Evolutionary conservation across 139 green algal species (phyloP), one percentile per base, ranked within the genome.

Genomic region (Astrephomene gubernaculifera): DNA sequence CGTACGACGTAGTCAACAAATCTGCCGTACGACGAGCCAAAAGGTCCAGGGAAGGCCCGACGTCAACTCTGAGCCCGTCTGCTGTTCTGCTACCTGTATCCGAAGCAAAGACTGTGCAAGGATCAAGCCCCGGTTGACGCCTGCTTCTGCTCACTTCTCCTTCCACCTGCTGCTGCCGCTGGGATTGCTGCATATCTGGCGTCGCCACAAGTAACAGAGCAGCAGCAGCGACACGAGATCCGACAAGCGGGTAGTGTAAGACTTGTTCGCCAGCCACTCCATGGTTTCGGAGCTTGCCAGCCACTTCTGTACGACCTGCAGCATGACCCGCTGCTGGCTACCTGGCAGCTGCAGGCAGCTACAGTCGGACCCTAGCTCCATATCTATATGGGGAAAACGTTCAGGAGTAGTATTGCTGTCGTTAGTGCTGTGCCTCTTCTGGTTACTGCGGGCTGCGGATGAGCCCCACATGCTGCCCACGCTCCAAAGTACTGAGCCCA

Each of bases 121-220:
- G n/a, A n/a, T n/a, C n/a, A n/a, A n/a, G n/a, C n/a, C n/a, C n/a
- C n/a, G n/a, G n/a, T n/a, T n/a, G n/a, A n/a, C n/a, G n/a, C n/a
- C n/a, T n/a, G n/a, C n/a, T n/a, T n/a, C n/a, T n/a, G n/a, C n/a
- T n/a, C n/a, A n/a, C n/a, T n/a, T n/a, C n/a, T n/a, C n/a, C n/a
- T n/a, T n/a, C n/a, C n/a, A n/a, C n/a, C n/a, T n/a, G n/a, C n/a
- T n/a, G n/a, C n/a, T n/a, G n/a, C n/a, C n/a, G n/a, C n/a, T n/a
- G n/a, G n/a, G n/a, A n/a, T n/a, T n/a, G n/a, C n/a, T n/a, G 60
- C 60, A 71, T 0, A 60, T 73, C 39, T 14, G 76, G 76, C 60
- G 31, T 73, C 72, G 5, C 76, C 76, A 60, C 76, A 83, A n/a
- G 60, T 41, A 71, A 1, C 76, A 83, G 57, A 12, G 76, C 76